These are phyloP conservation scores for Saturnispora kantuleensis DNA, from an alignment of 805 yeast species.

Conservation along the genomic window DNA sequence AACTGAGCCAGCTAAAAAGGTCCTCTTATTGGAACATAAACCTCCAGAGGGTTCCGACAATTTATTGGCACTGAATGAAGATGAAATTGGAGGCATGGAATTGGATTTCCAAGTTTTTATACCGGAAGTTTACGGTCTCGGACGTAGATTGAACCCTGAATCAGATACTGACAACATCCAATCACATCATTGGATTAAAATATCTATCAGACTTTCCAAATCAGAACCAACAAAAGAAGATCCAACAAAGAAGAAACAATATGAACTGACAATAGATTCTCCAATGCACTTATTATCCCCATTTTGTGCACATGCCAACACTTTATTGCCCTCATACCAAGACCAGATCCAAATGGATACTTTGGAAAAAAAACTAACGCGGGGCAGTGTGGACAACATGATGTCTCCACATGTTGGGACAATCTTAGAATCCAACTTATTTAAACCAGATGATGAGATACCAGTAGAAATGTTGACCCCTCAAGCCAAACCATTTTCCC, in stretches of 20 bases:
- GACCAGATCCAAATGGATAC: conserved; percentile 16
- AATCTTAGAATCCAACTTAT: conserved; percentile 37
- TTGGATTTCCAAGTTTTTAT: conserved; percentile 80
- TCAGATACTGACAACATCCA: conserved; percentile 72
- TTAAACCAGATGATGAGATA: conserved; percentile 39
- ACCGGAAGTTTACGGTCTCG: conserved; percentile 55
- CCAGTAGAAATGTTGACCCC: conserved; percentile 45
- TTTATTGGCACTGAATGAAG: conserved; percentile 32
- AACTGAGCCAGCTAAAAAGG: conserved; percentile 82
- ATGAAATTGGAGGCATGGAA: conserved; percentile 62
- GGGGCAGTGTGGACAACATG: conserved; percentile 16
- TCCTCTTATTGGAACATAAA: conserved; percentile 68
- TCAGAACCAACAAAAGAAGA: conserved; percentile 40
- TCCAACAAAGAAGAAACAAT: conserved; percentile 65
- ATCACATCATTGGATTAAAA: conserved; percentile 91
- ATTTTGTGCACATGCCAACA: conserved; percentile 71
- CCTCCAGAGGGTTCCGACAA: conserved; percentile 44
- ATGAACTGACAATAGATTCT: conserved; percentile 89
- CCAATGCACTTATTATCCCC: conserved; percentile 79
- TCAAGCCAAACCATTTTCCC: conserved; percentile 55
- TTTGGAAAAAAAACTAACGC: neutral
- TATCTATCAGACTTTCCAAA: conserved; percentile 70
- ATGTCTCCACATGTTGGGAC: conserved; percentile 20
- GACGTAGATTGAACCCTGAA: conserved; percentile 68
- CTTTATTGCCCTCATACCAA: conserved; percentile 63